phyloP scores from a whole-genome alignment of 2,329 filamentous ascomycete genomes.

The Colletotrichum australisinense region DNA sequence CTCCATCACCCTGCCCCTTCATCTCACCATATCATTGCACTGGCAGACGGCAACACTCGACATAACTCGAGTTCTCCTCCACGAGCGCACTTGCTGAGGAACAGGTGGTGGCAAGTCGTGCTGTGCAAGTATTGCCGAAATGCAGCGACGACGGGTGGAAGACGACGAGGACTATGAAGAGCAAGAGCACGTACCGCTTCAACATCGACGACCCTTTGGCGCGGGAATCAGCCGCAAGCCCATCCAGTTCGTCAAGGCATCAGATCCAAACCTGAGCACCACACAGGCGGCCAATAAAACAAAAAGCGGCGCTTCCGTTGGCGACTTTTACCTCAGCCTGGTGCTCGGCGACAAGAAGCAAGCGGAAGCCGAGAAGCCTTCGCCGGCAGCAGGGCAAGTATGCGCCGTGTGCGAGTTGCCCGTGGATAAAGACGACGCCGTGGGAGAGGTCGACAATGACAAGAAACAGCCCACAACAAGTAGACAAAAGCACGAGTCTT shows the following conservation, averaged over 20 bases:
- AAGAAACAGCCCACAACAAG: slow-evolving; percentile 40
- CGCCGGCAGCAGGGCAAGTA: slow-evolving; percentile 5
- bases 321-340: slow-evolving; percentile 74
- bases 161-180: slow-evolving; percentile 44
- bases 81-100: not conserved
- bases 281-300: slow-evolving; percentile 42
- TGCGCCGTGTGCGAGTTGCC: slow-evolving; percentile 52
- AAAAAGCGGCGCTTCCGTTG: slow-evolving; percentile 47
- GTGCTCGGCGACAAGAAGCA: slow-evolving; percentile 60
- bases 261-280: slow-evolving; percentile 48
- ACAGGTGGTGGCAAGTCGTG: not conserved
- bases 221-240: slow-evolving; percentile 64
- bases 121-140: not conserved
- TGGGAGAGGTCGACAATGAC: slow-evolving; percentile 7
- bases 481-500: slow-evolving; percentile 63
- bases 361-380: slow-evolving; percentile 1
- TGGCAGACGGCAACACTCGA: not conserved
- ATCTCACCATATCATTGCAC: not conserved
- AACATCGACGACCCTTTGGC: slow-evolving; percentile 65
- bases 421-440: slow-evolving; percentile 40
- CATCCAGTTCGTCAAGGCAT: slow-evolving; percentile 69
- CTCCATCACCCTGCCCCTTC: not conserved
- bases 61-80: not conserved
- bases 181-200: slow-evolving; percentile 62
- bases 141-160: slow-evolving; percentile 12